These are phyloP conservation scores for Acer negundo DNA, from an alignment of 345 rosid genomes.

Conservation along the genomic window DNA sequence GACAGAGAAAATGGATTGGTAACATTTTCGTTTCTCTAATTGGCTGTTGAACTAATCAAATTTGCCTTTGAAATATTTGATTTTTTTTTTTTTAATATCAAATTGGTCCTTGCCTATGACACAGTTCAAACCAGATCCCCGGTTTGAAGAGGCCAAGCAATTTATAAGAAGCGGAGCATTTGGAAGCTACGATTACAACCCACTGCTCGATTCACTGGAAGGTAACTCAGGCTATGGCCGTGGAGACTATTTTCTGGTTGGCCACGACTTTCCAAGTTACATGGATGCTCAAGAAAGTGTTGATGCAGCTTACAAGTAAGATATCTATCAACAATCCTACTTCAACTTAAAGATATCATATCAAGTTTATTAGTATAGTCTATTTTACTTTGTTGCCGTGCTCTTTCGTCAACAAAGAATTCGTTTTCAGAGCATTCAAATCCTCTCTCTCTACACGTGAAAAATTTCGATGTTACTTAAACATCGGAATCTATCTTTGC, in stretches of 20 bases:
- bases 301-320: conserved; percentile 92
- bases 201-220: conserved; percentile 89
- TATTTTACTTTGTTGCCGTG: no score
- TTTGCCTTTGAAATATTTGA: background rate
- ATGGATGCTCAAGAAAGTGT: conserved; percentile 84
- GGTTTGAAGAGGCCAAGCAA: conserved; percentile 93
- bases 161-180: conserved; percentile 86
- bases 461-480: background rate
- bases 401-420: no score
- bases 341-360: background rate
- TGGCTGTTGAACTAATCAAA: background rate
- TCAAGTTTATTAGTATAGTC: no score
- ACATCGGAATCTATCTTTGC: conserved; percentile 8
- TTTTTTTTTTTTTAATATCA: background rate
- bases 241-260: conserved; percentile 95
- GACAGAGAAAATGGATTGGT: conserved; percentile 91
- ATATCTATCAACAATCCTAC: background rate
- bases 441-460: background rate
- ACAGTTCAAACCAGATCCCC: conserved; percentile 94
- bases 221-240: conserved; percentile 94
- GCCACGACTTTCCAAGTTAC: conserved; percentile 83
- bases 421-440: no score
- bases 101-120: background rate
- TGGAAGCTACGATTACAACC: conserved; percentile 86
- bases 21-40: conserved; percentile 14